Percentiles rank a stretch among this genome's conserved stretches.
Conservation (phyloP, 1,284 basidiomycete species). For the Sanghuangporus sanghuang region DNA sequence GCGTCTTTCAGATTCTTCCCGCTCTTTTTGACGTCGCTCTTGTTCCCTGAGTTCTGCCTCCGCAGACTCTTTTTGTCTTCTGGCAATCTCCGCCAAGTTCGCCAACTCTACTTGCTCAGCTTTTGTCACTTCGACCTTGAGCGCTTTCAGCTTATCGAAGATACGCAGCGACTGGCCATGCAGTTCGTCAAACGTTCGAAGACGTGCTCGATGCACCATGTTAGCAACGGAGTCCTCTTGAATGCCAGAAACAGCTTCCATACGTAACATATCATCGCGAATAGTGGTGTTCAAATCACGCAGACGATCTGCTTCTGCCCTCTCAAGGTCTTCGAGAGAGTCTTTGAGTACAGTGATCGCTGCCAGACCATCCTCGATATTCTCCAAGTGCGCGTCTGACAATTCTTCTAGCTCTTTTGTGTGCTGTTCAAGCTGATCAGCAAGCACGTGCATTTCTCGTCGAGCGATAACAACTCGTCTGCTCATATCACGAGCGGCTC, state of each 20-base stretch:
- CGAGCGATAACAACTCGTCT: not conserved
- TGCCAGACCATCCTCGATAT: not conserved
- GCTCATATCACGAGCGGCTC: conserved; percentile 6
- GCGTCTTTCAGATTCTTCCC: conserved; percentile 17
- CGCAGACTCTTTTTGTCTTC: conserved; percentile 36
- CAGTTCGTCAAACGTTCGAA: conserved; percentile 9
- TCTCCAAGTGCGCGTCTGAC: not conserved
- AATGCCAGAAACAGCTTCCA: conserved; percentile 11
- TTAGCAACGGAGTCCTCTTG: conserved; percentile 11
- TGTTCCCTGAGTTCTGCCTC: conserved; percentile 20
- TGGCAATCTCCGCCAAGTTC: conserved; percentile 44
- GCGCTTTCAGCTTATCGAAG: not conserved
- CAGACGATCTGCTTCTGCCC: not conserved
- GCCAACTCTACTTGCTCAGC: conserved; percentile 12
- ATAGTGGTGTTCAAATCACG: not conserved
- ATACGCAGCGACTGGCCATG: conserved; percentile 4
- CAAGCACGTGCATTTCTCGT: not conserved
- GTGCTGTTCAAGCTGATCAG: conserved; percentile 6
- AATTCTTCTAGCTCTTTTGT: conserved; percentile 2
- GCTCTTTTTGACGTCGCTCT: conserved; percentile 6
- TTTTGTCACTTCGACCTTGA: not conserved
- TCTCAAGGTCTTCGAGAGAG: not conserved
- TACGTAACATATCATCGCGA: conserved; percentile 4
- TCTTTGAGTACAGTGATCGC: not conserved
- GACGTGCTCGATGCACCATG: not conserved